phyloP scores from a whole-genome alignment of 306 rosid genomes.

The Vachellia pachyceras region DNA sequence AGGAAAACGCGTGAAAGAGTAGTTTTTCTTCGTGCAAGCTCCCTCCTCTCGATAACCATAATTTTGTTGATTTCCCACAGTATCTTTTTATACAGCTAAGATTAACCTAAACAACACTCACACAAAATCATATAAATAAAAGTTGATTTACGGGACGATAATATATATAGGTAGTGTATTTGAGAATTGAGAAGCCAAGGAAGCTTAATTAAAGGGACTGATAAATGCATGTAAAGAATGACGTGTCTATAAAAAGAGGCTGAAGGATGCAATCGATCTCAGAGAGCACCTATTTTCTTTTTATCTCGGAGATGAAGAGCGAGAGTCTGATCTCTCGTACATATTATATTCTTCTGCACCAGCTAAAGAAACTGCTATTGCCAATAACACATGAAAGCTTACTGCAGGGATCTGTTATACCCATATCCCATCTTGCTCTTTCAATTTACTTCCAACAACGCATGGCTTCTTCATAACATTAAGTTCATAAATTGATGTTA shows the following conservation, averaged over 20 bases:
- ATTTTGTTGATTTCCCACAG: background rate
- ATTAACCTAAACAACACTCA: background rate
- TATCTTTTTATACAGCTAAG: background rate
- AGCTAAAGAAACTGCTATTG: background rate
- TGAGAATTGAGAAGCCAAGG: background rate
- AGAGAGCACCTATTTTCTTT: background rate
- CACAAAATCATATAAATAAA: background rate
- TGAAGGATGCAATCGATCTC: background rate
- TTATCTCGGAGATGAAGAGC: background rate
- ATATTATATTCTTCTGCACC: background rate
- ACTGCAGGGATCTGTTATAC: constrained; percentile 1
- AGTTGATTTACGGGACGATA: background rate
- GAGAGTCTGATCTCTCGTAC: background rate
- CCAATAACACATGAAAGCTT: background rate
- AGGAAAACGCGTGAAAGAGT: background rate
- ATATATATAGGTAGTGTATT: too few species aligned
- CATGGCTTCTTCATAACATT: background rate
- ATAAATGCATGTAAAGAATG: background rate
- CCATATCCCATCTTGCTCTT: background rate
- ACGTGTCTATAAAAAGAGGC: background rate
- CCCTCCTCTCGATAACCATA: background rate
- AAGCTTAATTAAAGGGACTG: background rate
- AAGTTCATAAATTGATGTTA: background rate
- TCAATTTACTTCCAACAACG: background rate
- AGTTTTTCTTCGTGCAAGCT: background rate